Evolutionary conservation across 306 rosid species (phyloP).

Genomic region (Citrullus amarus): DNA sequence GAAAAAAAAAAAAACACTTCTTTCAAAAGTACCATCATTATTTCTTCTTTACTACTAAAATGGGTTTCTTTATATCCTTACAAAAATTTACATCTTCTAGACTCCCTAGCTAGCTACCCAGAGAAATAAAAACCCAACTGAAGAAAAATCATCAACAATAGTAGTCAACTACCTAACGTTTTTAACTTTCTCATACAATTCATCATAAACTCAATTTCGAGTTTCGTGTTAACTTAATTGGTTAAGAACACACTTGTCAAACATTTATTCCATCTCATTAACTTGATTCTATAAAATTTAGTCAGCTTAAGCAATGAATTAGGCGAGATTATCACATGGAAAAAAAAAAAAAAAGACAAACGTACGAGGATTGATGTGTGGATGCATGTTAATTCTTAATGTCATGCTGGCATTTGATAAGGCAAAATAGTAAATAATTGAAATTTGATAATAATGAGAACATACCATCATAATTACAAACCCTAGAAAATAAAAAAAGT

Average conservation of each 20-base stretch:
- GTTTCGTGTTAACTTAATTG: not conserved
- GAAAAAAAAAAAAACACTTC: not conserved
- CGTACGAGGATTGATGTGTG: not conserved
- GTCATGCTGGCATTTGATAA: not conserved
- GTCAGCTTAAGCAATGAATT: no score
- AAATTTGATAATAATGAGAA: not conserved
- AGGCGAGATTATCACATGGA: no score
- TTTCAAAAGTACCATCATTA: not conserved
- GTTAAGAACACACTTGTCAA: no score
- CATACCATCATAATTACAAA: conserved; percentile 1
- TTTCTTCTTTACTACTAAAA: not conserved
- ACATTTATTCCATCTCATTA: not conserved
- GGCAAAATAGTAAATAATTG: not conserved
- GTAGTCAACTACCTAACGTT: not conserved
- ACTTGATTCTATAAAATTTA: no score
- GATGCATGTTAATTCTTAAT: not conserved
- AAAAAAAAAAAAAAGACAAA: not conserved
- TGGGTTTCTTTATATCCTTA: not conserved
- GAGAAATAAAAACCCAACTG: not conserved
- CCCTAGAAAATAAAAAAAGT: not conserved
- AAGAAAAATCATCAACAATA: not conserved
- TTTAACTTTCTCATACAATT: not conserved
- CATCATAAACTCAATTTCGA: not conserved
- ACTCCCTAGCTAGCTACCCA: not conserved
- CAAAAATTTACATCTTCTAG: not conserved